Conservation (phyloP, 495 filamentous ascomycete genomes). For the Tetracladium marchalianum region DNA sequence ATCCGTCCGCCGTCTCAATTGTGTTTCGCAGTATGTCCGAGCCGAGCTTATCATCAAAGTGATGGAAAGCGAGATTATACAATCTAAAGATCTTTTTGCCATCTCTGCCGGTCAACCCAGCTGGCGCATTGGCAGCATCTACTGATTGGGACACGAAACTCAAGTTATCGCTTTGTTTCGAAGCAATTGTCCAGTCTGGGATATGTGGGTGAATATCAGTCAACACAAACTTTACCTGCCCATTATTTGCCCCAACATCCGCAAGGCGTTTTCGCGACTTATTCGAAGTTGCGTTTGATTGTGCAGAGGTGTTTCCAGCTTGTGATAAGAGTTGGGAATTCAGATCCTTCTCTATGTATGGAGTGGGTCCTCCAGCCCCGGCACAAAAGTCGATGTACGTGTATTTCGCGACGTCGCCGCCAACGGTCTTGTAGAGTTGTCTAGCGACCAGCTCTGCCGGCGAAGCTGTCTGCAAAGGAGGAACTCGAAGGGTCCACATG, state of each 20-base stretch:
- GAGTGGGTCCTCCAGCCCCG: slow-evolving; percentile 60
- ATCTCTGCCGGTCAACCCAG: slow-evolving; percentile 25
- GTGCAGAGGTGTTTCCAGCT: neutral
- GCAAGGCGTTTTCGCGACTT: neutral
- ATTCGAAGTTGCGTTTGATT: slow-evolving; percentile 9
- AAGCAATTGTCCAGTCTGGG: slow-evolving; percentile 45
- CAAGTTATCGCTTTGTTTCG: slow-evolving; percentile 38
- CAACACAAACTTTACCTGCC: slow-evolving; percentile 50
- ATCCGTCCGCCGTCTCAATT: slow-evolving; percentile 50
- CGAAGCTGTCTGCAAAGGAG: slow-evolving; percentile 33
- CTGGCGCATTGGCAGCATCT: slow-evolving; percentile 48
- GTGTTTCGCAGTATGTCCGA: slow-evolving; percentile 48
- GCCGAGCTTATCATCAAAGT: slow-evolving; percentile 58
- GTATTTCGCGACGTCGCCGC: slow-evolving; percentile 29
- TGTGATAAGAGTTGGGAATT: slow-evolving; percentile 30
- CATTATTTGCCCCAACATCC: slow-evolving; percentile 5
- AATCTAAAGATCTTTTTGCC: slow-evolving; percentile 45
- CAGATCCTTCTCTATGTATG: slow-evolving; percentile 46
- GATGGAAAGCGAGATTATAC: slow-evolving; percentile 69
- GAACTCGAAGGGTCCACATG: slow-evolving; percentile 34
- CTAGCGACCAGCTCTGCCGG: slow-evolving; percentile 36
- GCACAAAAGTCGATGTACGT: slow-evolving; percentile 67
- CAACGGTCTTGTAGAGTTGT: slow-evolving; percentile 35
- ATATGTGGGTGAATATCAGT: slow-evolving; percentile 62
- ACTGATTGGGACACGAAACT: slow-evolving; percentile 46